Percentiles rank a stretch among this genome's conserved stretches.
Evolutionary conservation across 176 grass and related monocot species (phyloP).

Genomic region (Saccharum spontaneum): DNA sequence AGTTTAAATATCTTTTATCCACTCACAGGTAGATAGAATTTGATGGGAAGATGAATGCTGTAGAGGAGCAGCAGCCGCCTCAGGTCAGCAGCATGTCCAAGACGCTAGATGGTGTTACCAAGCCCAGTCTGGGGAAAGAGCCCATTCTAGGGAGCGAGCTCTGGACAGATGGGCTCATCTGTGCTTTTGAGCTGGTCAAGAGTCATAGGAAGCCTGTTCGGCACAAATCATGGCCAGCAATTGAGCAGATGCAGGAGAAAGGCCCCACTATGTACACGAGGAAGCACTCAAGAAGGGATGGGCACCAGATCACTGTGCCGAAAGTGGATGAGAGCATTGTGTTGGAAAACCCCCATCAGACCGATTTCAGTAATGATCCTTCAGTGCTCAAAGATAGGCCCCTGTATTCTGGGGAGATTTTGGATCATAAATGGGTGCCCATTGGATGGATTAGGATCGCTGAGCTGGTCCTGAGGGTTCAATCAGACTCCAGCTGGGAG

Average conservation of each 20-base stretch:
- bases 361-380: conserved; percentile 23
- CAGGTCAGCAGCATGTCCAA: conserved; percentile 33
- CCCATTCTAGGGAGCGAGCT: conserved; percentile 54
- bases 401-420: conserved; percentile 23
- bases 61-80: conserved; percentile 29
- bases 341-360: conserved; percentile 17
- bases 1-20: background rate
- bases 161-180: conserved; percentile 86
- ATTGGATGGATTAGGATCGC: conserved; percentile 85
- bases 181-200: conserved; percentile 83
- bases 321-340: conserved; percentile 32
- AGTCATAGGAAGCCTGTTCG: conserved; percentile 26
- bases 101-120: conserved; percentile 42
- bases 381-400: conserved; percentile 37
- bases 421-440: conserved; percentile 79
- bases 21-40: background rate
- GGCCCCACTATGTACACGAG: conserved; percentile 4
- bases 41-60: conserved; percentile 38
- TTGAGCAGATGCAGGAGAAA: conserved; percentile 17
- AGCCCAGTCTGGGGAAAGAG: conserved; percentile 49
- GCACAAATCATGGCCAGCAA: conserved; percentile 36
- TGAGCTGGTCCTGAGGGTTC: conserved; percentile 77
- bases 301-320: background rate
- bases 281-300: conserved; percentile 29
- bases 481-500: conserved; percentile 76